These are phyloP conservation scores for Starmerella ratchasimensis DNA, from an alignment of 805 yeast genomes.

Conservation along the genomic window DNA sequence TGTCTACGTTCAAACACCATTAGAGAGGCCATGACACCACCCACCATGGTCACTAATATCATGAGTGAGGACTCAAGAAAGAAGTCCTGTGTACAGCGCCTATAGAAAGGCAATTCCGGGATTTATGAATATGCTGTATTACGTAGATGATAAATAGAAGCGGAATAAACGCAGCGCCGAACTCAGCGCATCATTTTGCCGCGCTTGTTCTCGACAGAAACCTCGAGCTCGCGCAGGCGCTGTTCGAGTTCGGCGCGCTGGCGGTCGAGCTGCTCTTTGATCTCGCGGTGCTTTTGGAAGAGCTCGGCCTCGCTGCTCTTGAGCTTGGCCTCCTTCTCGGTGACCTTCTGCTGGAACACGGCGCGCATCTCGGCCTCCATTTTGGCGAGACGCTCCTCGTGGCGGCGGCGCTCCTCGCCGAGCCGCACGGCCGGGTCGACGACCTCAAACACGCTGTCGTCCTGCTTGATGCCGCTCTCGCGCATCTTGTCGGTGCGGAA, in stretches of 20 bases:
- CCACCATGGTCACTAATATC: no score
- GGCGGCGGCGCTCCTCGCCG: constrained; percentile 84
- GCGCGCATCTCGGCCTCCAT: constrained; percentile 94
- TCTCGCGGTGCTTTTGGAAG: constrained; percentile 88
- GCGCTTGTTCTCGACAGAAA: constrained; percentile 14
- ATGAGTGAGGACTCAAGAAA: no score
- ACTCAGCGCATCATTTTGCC: constrained; percentile 3
- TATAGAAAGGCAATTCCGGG: neutral
- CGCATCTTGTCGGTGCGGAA: constrained; percentile 75
- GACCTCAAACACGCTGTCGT: constrained; percentile 81
- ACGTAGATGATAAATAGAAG: no score
- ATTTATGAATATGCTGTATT: neutral
- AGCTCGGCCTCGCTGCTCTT: constrained; percentile 95
- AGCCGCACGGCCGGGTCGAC: constrained; percentile 86
- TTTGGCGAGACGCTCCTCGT: constrained; percentile 84
- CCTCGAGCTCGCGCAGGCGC: constrained; percentile 58
- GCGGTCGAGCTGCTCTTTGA: constrained; percentile 83
- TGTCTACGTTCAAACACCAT: no score
- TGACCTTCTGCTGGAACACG: constrained; percentile 90
- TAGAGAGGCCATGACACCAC: no score
- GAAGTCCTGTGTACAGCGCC: neutral
- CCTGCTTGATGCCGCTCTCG: constrained; percentile 81
- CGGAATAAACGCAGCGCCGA: no score
- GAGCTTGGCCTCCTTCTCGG: constrained; percentile 92
- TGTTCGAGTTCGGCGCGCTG: constrained; percentile 86